Evolutionary conservation across 2,329 filamentous ascomycete species (phyloP).

Genomic region (Paraphoma sp.): DNA sequence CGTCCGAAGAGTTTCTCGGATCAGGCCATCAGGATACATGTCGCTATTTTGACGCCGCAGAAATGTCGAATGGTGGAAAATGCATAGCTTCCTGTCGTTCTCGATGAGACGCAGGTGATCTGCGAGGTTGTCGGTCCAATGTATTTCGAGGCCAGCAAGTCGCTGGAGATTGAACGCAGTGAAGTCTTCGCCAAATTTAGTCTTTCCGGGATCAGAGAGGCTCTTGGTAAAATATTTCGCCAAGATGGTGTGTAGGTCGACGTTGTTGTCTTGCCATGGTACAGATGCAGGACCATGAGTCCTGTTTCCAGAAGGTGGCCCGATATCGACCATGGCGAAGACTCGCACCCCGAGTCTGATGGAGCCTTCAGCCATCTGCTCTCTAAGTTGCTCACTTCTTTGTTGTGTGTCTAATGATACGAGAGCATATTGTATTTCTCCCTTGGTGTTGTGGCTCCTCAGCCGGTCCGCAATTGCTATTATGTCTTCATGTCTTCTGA

Average conservation of each 20-base stretch:
- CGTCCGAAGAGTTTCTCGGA: constrained; percentile 16
- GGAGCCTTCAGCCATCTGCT: constrained; percentile 4
- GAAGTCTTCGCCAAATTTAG: constrained; percentile 15
- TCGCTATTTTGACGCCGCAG: constrained; percentile 4
- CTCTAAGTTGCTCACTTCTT: not conserved
- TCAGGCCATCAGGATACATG: not conserved
- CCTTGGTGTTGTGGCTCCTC: not conserved
- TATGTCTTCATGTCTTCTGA: constrained; percentile 5
- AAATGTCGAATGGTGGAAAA: constrained; percentile 53
- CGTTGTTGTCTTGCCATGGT: not conserved
- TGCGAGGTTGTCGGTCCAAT: constrained; percentile 51
- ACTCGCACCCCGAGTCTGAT: constrained; percentile 1
- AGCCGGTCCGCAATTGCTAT: not conserved
- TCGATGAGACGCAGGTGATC: constrained; percentile 50
- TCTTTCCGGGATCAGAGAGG: not conserved
- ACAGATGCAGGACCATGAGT: not conserved
- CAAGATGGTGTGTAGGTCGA: not conserved
- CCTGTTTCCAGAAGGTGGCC: not conserved
- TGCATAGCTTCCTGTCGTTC: constrained; percentile 45
- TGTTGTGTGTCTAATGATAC: not conserved
- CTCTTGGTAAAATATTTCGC: constrained; percentile 6
- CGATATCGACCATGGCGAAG: constrained; percentile 6
- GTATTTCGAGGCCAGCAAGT: constrained; percentile 49
- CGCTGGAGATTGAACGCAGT: constrained; percentile 24
- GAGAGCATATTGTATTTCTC: not conserved